phyloP scores from a whole-genome alignment of 2,329 filamentous ascomycete species.

The Monosporascus sp. region DNA sequence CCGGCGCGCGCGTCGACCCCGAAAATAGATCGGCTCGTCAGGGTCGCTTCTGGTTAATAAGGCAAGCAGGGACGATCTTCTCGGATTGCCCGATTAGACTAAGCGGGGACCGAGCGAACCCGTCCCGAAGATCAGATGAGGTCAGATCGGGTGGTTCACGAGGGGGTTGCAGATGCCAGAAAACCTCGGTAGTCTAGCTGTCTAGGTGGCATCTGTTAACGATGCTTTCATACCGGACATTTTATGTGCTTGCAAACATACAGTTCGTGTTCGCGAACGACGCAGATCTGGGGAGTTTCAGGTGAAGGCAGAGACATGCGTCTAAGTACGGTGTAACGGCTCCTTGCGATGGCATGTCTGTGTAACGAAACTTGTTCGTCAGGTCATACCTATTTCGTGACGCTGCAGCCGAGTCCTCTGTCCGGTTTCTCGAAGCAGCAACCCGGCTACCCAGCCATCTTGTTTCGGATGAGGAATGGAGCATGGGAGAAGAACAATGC shows the following conservation, averaged over 20 bases:
- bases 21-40: background rate
- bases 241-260: too few relatives aligned
- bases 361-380: background rate
- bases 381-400: background rate
- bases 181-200: background rate
- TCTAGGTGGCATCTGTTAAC: too few relatives aligned
- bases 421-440: background rate
- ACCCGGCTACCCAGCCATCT: background rate
- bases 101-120: background rate
- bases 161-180: background rate
- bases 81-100: background rate
- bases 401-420: background rate
- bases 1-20: background rate
- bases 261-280: too few relatives aligned
- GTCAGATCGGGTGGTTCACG: background rate
- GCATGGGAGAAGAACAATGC: too few relatives aligned
- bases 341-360: background rate
- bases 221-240: too few relatives aligned
- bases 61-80: background rate
- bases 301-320: background rate
- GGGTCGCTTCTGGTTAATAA: background rate
- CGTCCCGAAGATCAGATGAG: background rate
- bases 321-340: background rate
- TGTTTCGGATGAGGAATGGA: too few relatives aligned
- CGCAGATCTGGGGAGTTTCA: too few relatives aligned